These are phyloP conservation scores for Chaetomidium leptoderma DNA, from an alignment of 495 filamentous ascomycete genomes.

Conservation along the genomic window DNA sequence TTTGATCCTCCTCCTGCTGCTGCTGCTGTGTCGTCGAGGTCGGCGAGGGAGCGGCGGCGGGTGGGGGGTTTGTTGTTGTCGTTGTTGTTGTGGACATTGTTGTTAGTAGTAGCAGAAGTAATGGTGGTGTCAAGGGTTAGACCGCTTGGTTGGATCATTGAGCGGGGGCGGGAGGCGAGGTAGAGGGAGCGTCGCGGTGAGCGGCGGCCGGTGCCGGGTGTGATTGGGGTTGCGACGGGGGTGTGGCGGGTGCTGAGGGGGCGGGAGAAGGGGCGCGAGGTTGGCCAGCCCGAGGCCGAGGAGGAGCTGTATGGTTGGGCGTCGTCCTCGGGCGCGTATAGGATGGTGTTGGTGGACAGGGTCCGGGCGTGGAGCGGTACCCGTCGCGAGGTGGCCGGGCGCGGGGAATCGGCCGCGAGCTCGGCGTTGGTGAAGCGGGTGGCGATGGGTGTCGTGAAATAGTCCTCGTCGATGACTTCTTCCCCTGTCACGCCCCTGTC, in stretches of 20 bases:
- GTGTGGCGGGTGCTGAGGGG: constrained; percentile 36
- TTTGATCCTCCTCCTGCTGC: too few species aligned
- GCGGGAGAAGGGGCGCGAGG: constrained; percentile 25
- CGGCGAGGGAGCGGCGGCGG: constrained; percentile 30
- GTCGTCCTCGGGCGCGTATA: constrained; percentile 57
- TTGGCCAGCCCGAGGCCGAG: constrained; percentile 42
- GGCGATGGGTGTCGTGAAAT: constrained; percentile 44
- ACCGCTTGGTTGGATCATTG: constrained; percentile 44
- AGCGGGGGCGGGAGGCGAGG: constrained; percentile 43
- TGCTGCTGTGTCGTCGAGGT: constrained; percentile 53
- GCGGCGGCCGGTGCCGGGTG: constrained; percentile 34
- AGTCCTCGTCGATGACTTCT: constrained; percentile 40
- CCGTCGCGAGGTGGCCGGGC: constrained; percentile 30
- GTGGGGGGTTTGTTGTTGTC: not conserved
- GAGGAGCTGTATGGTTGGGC: constrained; percentile 42
- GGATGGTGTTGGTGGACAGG: constrained; percentile 70
- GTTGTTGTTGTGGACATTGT: too few species aligned
- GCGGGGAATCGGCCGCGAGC: constrained; percentile 30
- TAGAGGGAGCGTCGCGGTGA: constrained; percentile 48
- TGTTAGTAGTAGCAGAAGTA: too few species aligned
- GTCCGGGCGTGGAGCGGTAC: constrained; percentile 56
- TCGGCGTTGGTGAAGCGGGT: constrained; percentile 28
- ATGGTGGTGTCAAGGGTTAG: constrained; percentile 28
- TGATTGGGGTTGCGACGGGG: constrained; percentile 40
- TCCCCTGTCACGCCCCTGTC: constrained; percentile 6